Base-by-base conservation (phyloP, 1,139 yeast species). In the Suhomyces anneliseae region DNA sequence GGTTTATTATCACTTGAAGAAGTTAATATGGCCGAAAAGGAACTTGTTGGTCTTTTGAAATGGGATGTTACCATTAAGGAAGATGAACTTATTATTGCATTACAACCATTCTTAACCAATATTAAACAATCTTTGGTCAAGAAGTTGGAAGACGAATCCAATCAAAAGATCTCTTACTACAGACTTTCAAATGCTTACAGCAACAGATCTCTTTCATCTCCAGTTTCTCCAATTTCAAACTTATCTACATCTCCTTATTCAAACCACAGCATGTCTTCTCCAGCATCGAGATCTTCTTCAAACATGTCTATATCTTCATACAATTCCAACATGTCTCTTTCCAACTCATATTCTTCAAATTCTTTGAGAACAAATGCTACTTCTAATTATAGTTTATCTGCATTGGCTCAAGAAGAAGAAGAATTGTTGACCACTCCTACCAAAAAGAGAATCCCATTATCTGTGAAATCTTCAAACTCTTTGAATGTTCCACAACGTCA, bases 11-110 rank as follows among this genome's bases (percentile, higher is more conserved):
- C 83, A 27, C 71, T 87, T 42, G 78, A 77, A 29, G 98, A 93
- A 61, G 92, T 93, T 49, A 93, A 93, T 68, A 82, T 90, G 62
- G 89, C 95, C 61, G 99, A 93, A 70, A 78, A 90, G 56, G 98
- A 93, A 68, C 74, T 93, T 55, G 81, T 92, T 46, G 81, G 79
- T 42, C 82, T 90, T 55, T 78, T 93, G 50, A 85, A 88, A 57
- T 93, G 98, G 98, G 83, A 89, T 59, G 71, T 92, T 45, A 72
- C 79, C 40, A 82, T 93, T 48, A 71, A 81, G 39, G 83, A 82
- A 57, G 76, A 79, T 42, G 98, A 93, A 59, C 76, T 93, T 52
- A 72, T 82, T 48, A 69, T 74, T 44, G 84, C 84, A 14, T 76
- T 92, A 48, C 82, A 86, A 44, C 92, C 92, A 38, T 89, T 93